Base-by-base conservation (phyloP, 352 stramenopile genomes). In the Phytophthora pseudosyringae region DNA sequence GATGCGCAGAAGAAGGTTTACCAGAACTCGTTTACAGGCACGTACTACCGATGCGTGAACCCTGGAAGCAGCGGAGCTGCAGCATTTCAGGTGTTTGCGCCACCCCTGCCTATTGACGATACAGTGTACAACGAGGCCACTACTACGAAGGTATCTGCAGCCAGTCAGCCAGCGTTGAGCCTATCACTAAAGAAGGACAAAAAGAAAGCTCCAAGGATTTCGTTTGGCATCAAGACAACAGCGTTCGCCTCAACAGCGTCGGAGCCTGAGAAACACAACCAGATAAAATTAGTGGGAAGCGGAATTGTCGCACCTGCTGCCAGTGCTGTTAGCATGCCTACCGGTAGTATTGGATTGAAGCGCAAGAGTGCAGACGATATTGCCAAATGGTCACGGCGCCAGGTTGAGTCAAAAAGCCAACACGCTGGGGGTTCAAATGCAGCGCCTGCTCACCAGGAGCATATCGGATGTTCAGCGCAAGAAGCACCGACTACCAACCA, bases 321-420 rank as follows among this genome's bases (percentile, higher is more conserved):
- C 3, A 55, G 13, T 65, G 58, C 58, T 25, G 56, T 64, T 16
- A 54, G 60, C 38, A 48, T 61, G n/a, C 29, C 28, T 21, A n/a
- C n/a, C n/a, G n/a, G n/a, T n/a, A 59, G 45, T 50, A 35, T 78
- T 41, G 75, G 79, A 18, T 53, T 86, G 32, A 91, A 91, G 53
- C 83, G 85, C 44, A 94, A 93, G 54, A 90, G 74, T 51, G 82
- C 81, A n/a, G 49, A 78, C 16, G 81, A 95, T 56, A 95, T 94
- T 38, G 88, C 86, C 7, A 93, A 93, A 60, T 95, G 86, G 88
- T 93, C 86, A 1, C 86, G 90, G 32, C 67, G 80, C 4, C 83
- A 91, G 41, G 59, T 60, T 8, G 66, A 69, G 10, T 40, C 67
- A 9, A 68, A 70, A 41, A 28, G 43, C 8, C 28, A 72, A 16